phyloP scores from a whole-genome alignment of 495 filamentous ascomycete species.

The Friedmanniomyces endolithicus region DNA sequence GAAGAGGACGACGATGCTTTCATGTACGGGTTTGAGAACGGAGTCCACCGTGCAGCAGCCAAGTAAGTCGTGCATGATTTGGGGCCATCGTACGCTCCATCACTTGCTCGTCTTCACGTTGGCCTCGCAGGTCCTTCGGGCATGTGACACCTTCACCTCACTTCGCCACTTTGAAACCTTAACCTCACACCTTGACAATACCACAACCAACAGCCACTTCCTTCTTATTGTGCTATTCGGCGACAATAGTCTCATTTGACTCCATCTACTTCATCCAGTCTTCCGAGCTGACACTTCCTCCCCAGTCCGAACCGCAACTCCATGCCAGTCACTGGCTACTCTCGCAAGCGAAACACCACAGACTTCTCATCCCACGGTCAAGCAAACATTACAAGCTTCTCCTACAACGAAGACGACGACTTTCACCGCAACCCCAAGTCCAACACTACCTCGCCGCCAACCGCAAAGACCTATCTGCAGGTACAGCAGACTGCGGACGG shows the following conservation, averaged over 20 bases:
- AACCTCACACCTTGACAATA: neutral
- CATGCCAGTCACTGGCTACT: constrained; percentile 62
- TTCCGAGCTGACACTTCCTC: constrained; percentile 11
- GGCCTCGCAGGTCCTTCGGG: neutral
- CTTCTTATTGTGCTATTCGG: neutral
- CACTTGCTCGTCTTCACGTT: neutral
- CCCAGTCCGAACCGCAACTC: constrained; percentile 71
- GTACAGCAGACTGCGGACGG: constrained; percentile 67
- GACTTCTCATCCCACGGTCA: constrained; percentile 45
- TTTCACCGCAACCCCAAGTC: constrained; percentile 34
- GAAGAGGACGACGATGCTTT: constrained; percentile 58
- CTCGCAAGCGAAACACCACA: constrained; percentile 45
- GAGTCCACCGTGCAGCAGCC: constrained; percentile 45
- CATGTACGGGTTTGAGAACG: constrained; percentile 30
- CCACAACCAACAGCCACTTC: neutral
- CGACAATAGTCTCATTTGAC: constrained; percentile 9
- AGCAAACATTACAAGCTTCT: constrained; percentile 67
- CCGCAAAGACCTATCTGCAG: constrained; percentile 55
- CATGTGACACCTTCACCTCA: neutral
- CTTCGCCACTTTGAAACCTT: neutral
- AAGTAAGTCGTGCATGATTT: constrained; percentile 41
- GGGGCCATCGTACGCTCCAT: neutral
- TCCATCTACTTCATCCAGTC: neutral
- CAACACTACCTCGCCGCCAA: constrained; percentile 21
- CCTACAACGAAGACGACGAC: constrained; percentile 74